A percentile compares a stretch with the other conserved stretches of the same genome.
These are phyloP conservation scores for Saturnispora galanensis DNA, from an alignment of 805 yeast species.

Conservation along the genomic window DNA sequence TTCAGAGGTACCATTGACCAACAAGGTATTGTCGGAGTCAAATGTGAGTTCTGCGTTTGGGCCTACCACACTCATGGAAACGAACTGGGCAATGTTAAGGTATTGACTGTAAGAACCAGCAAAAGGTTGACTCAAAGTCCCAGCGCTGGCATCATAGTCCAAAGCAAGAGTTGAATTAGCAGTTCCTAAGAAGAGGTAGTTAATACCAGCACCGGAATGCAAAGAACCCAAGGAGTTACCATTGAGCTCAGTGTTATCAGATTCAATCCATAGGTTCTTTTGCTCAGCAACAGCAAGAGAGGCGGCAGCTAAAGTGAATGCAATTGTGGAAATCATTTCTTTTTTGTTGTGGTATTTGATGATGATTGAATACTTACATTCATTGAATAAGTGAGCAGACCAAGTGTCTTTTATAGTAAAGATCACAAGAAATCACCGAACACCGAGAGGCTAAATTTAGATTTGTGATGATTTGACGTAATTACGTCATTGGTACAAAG, in stretches of 20 bases:
- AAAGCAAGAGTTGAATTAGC: conserved; percentile 6
- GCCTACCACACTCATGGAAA: conserved; percentile 10
- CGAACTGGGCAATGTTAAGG: conserved; percentile 8
- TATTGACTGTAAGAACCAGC: neutral
- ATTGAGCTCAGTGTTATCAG: conserved; percentile 22
- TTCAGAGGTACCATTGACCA: conserved; percentile 24
- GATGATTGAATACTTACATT: neutral
- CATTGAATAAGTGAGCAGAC: neutral
- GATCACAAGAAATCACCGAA: too few species aligned
- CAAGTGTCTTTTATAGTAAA: neutral
- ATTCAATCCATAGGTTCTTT: conserved; percentile 19
- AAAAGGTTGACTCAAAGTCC: conserved; percentile 3
- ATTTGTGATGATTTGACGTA: too few species aligned
- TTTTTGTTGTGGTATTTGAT: neutral
- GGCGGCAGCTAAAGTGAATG: conserved; percentile 8
- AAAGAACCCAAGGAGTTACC: conserved; percentile 22
- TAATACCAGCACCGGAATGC: conserved; percentile 43
- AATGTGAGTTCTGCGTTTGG: conserved; percentile 13
- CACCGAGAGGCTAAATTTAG: too few species aligned
- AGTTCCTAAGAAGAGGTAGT: conserved; percentile 28
- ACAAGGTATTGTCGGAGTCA: conserved; percentile 19
- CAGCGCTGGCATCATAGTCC: conserved; percentile 13
- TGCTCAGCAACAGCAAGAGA: conserved; percentile 11
- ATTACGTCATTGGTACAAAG: too few species aligned
- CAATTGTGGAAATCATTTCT: conserved; percentile 8